Percentiles rank a stretch among this genome's conserved stretches.
These are phyloP conservation scores for Anastatica hierochuntica DNA, from an alignment of 345 rosid genomes.

Conservation along the genomic window DNA sequence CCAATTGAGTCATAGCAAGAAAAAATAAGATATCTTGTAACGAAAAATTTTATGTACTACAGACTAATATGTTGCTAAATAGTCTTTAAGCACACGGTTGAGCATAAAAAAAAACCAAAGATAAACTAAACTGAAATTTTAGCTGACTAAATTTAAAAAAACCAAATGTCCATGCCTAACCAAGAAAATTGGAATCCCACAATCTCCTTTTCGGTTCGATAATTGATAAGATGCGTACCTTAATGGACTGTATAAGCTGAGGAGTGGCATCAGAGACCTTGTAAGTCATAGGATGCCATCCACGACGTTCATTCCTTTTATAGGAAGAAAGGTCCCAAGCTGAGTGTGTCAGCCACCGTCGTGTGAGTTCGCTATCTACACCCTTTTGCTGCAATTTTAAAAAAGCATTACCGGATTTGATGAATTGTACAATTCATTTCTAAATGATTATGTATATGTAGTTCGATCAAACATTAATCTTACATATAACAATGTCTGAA, in stretches of 20 bases:
- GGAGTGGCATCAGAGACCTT: slow-evolving; percentile 79
- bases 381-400: slow-evolving; percentile 57
- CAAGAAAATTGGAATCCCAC: not conserved
- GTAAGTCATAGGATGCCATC: slow-evolving; percentile 90
- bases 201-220: not conserved
- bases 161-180: not conserved
- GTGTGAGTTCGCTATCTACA: slow-evolving; percentile 63
- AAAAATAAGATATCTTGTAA: no score
- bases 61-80: no score
- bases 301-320: slow-evolving; percentile 65
- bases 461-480: slow-evolving; percentile 25
- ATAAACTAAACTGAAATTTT: no score
- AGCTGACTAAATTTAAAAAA: no score
- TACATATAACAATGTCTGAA: slow-evolving; percentile 87
- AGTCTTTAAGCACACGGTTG: no score
- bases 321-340: slow-evolving; percentile 81
- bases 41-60: no score
- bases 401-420: slow-evolving; percentile 5
- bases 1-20: not conserved
- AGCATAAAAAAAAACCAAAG: no score
- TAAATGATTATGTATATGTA: not conserved
- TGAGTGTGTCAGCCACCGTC: slow-evolving; percentile 74
- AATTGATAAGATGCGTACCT: slow-evolving; percentile 35
- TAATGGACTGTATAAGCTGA: slow-evolving; percentile 55
- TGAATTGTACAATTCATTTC: not conserved